phyloP scores from a whole-genome alignment of 164 flowering plant species.

The Warburgia ugandensis region DNA sequence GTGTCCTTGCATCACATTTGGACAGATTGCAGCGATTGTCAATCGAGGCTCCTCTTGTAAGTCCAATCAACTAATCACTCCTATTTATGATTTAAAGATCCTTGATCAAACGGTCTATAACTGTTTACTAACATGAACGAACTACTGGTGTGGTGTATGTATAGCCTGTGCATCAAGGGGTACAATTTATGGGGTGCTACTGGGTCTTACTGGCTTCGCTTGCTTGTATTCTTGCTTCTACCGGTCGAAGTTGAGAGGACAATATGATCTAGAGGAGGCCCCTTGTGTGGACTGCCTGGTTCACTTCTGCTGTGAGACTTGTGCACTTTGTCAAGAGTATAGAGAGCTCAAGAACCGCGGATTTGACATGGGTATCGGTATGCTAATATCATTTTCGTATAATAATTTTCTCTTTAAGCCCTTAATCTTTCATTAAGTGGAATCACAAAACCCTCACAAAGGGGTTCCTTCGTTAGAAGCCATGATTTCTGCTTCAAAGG shows the following conservation, averaged over 20 bases:
- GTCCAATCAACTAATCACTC: constrained; percentile 1
- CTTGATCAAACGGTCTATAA: neutral
- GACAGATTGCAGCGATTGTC: constrained; percentile 40
- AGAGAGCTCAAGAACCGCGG: constrained; percentile 45
- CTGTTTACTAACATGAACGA: neutral
- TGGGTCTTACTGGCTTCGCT: constrained; percentile 33
- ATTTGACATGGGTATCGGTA: constrained; percentile 24
- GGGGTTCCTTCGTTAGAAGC: too few relatives aligned
- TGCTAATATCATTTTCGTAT: neutral
- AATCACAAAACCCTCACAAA: neutral
- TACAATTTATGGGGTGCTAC: constrained; percentile 26
- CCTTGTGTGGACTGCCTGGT: constrained; percentile 40
- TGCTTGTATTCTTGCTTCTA: constrained; percentile 48
- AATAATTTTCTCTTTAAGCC: neutral
- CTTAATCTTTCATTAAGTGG: neutral
- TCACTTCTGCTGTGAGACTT: constrained; percentile 42
- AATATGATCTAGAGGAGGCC: constrained; percentile 32
- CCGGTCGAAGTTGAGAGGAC: constrained; percentile 41
- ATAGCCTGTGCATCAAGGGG: constrained; percentile 53
- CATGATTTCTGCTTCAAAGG: too few relatives aligned
- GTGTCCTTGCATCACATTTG: constrained; percentile 55
- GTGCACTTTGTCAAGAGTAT: constrained; percentile 52
- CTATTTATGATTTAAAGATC: neutral
- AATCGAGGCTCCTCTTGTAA: constrained; percentile 29
- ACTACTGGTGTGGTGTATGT: neutral